A percentile compares a stretch with the other conserved stretches of the same genome.
These are phyloP conservation scores for Aspergillus sp. DNA, from an alignment of 2,329 filamentous ascomycete species.

Conservation along the genomic window DNA sequence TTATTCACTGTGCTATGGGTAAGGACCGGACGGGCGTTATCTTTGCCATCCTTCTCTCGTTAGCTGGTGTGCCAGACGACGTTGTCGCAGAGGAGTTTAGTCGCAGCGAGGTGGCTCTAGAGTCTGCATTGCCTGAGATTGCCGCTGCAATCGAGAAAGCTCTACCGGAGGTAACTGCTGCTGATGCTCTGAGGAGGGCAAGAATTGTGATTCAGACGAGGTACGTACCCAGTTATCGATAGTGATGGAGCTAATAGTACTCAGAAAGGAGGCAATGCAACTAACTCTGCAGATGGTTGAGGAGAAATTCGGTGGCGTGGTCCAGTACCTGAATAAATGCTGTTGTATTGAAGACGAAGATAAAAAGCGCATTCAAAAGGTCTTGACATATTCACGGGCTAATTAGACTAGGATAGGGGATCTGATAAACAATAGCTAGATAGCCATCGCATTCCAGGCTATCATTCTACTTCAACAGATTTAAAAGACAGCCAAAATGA, in stretches of 20 bases:
- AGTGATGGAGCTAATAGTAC: not conserved
- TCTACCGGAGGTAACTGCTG: not conserved
- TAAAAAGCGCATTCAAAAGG: not conserved
- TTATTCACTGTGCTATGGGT: slow-evolving; percentile 1
- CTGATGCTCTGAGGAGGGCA: not conserved
- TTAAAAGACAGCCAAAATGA: not conserved
- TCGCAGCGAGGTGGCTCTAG: not conserved
- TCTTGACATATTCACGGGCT: not conserved
- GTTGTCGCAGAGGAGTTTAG: slow-evolving; percentile 3
- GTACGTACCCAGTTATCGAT: not conserved
- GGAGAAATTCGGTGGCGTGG: not conserved
- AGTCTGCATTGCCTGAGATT: not conserved
- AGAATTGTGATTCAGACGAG: not conserved
- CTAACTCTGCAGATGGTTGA: not conserved
- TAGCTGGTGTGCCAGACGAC: not conserved
- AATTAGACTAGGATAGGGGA: not conserved
- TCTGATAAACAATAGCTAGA: no score
- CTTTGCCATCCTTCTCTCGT: not conserved
- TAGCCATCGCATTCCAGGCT: no score
- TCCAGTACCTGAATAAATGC: not conserved
- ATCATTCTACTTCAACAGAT: not conserved
- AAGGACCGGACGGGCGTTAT: slow-evolving; percentile 4
- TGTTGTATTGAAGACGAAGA: not conserved
- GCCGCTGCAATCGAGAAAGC: not conserved
- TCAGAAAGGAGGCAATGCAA: not conserved